Evolutionary conservation across 202 grass and related monocot genomes (phyloP).

Genomic region (Eragrostis tef): DNA sequence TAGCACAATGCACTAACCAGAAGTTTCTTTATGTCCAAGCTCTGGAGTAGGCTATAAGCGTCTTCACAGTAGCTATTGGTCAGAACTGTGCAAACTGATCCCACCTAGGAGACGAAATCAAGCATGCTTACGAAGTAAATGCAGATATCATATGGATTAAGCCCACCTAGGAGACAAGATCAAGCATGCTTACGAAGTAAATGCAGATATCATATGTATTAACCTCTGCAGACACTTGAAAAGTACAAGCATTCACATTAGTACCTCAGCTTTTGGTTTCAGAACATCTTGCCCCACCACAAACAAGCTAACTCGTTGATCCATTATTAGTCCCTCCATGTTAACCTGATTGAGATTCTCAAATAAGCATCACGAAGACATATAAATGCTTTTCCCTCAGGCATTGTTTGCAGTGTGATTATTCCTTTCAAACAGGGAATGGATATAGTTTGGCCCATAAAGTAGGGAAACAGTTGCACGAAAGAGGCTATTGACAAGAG

Average conservation of each 20-base stretch:
- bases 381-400: not conserved
- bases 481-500: conserved; percentile 6
- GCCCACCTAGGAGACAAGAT: conserved; percentile 45
- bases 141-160: conserved; percentile 35
- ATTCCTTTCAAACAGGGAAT: conserved; percentile 27
- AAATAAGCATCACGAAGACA: conserved; percentile 34
- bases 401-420: conserved; percentile 4
- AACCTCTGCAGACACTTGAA: not conserved
- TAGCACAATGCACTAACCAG: conserved; percentile 52
- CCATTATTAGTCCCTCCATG: conserved; percentile 61
- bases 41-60: conserved; percentile 59
- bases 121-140: conserved; percentile 52
- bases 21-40: conserved; percentile 61
- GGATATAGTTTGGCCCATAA: not conserved
- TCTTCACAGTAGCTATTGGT: conserved; percentile 61
- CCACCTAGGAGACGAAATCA: conserved; percentile 53
- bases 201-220: conserved; percentile 33
- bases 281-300: conserved; percentile 74
- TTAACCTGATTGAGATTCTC: conserved; percentile 58
- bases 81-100: conserved; percentile 63
- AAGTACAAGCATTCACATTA: conserved; percentile 33
- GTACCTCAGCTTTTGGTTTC: conserved; percentile 63
- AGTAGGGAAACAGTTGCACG: not conserved
- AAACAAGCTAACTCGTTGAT: conserved; percentile 53
- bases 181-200: conserved; percentile 48